Evolutionary conservation across 1,139 yeast genomes (phyloP), one percentile per base, ranked within the genome.

Genomic region (Debaryomyces fabryi): DNA sequence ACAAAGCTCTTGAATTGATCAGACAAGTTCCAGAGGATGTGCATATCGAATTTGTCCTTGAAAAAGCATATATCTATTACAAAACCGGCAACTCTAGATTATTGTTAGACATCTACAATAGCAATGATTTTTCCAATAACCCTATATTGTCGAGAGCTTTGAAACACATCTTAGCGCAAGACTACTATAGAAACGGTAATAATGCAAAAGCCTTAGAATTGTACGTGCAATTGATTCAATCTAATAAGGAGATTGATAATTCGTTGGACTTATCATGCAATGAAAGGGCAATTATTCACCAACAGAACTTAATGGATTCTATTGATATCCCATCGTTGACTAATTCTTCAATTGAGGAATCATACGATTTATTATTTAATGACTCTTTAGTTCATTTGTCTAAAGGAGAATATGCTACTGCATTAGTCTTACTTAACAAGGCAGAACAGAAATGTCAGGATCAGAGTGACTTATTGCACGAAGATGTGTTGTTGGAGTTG

Each of bases 81-180:
- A 87, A 88, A 61, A 63, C 84, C 42, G 85, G 84, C 45, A 70
- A 74, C 51, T 62, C 72, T 18, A 58, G 60, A 6, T 69, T 72
- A 45, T 72, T 84, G 48, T 70, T 71, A 6, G 64, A 71, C 27
- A 67, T 82, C 23, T 71, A 76, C 53, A 53, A 68, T 27, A 63
- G 53, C 29, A 59, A 58, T 25, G 50, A 67, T 18, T 56, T 61
- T 8, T 68, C 59, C 12, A 55, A 53, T 18, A 44, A 46, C 42
- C 38, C 48, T 18, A 51, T 58, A 30, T 50, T 64, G 48, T 55
- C 56, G 30, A 69, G 84, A 55, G 92, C 90, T 0, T 68, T 88
- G 51, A 69, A 77, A 47, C 96, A 91, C 63, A 77, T 90, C n/a
- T 67, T 85, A 52, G 97, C 97, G 0, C 99, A 92, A 68, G 83